Conservation (phyloP, 2,329 filamentous ascomycete genomes). For the Nakataea oryzae region DNA sequence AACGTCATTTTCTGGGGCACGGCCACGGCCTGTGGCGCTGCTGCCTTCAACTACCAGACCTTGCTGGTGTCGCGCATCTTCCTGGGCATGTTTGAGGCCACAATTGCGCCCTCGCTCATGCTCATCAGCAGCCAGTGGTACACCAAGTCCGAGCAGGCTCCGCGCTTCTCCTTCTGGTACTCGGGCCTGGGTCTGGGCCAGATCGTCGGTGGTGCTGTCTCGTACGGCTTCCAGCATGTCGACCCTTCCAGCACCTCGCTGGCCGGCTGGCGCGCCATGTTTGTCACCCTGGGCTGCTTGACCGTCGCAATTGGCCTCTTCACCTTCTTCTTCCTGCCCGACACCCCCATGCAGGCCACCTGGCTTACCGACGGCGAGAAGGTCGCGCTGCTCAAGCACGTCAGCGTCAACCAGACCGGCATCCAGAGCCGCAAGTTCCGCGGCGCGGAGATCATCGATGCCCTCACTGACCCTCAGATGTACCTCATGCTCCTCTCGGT, state of each 20-base stretch:
- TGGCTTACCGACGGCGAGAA: constrained; percentile 17
- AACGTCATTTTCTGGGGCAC: constrained; percentile 16
- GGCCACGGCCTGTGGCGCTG: constrained; percentile 17
- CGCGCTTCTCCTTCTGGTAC: constrained; percentile 12
- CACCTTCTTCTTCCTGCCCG: constrained; percentile 18
- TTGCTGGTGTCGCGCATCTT: constrained; percentile 17
- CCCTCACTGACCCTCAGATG: constrained; percentile 10
- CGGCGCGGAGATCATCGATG: constrained; percentile 9
- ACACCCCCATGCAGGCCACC: constrained; percentile 23
- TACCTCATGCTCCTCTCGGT: constrained; percentile 12
- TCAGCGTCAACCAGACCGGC: constrained; percentile 25
- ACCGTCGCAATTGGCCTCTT: constrained; percentile 17
- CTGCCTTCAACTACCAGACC: constrained; percentile 15
- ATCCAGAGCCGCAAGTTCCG: constrained; percentile 12
- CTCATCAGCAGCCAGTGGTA: constrained; percentile 21
- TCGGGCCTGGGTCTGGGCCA: constrained; percentile 31
- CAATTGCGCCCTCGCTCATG: constrained; percentile 18
- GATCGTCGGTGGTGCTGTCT: constrained; percentile 25
- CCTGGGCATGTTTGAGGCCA: constrained; percentile 19
- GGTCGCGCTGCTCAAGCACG: constrained; percentile 17
- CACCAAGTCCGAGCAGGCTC: constrained; percentile 15
- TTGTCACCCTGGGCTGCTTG: constrained; percentile 19
- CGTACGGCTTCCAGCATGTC: constrained; percentile 22
- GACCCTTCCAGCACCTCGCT: neutral
- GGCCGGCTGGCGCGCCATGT: constrained; percentile 9